Evolutionary conservation across 208 protist genomes (phyloP).

Genomic region (Leishmania amazonensis): DNA sequence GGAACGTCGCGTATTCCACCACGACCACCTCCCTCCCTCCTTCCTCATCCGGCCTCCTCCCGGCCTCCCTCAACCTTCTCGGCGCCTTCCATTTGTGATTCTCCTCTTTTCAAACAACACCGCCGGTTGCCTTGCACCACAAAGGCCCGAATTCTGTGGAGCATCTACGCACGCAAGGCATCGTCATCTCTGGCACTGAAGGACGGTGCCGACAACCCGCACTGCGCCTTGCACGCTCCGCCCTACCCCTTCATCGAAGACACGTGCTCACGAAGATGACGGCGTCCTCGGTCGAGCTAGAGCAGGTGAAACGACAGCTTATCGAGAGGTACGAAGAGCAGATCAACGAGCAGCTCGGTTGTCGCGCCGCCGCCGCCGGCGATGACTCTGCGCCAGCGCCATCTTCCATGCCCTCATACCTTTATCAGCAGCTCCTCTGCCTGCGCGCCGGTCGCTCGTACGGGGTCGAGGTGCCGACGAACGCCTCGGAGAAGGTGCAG

Average conservation of each 20-base stretch:
- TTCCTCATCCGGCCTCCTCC: not conserved
- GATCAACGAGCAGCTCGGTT: constrained; percentile 1
- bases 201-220: not conserved
- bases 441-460: constrained; percentile 30
- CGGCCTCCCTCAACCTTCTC: not conserved
- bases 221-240: not conserved
- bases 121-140: not conserved
- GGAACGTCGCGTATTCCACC: not conserved
- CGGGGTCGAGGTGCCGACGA: constrained; percentile 2
- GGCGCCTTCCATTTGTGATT: not conserved
- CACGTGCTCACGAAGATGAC: not conserved
- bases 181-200: not conserved
- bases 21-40: not conserved
- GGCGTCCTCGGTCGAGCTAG: constrained; percentile 10
- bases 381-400: not conserved
- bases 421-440: constrained; percentile 50
- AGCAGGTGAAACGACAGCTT: constrained; percentile 27
- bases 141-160: not conserved
- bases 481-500: constrained; percentile 11
- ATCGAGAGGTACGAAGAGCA: constrained; percentile 22
- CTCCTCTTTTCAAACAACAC: not conserved
- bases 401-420: constrained; percentile 21
- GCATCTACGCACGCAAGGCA: not conserved
- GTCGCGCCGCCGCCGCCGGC: not conserved
- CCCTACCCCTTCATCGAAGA: not conserved